Evolutionary conservation across 164 flowering plant genomes (phyloP).

Genomic region (Macadamia integrifolia): DNA sequence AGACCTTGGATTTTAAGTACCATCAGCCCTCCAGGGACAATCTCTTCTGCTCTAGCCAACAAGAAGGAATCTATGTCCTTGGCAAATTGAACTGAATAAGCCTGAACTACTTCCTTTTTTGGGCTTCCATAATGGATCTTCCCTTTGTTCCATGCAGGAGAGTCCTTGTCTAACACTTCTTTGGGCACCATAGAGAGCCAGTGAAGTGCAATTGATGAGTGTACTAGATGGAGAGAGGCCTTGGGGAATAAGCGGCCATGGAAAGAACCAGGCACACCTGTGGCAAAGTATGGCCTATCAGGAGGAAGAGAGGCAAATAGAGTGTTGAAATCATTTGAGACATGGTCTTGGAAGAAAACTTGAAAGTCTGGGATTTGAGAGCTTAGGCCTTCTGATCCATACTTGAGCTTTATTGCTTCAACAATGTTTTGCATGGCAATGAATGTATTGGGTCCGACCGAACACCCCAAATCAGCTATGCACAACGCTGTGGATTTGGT

Average conservation of each 20-base stretch:
- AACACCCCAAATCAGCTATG: slow-evolving; percentile 29
- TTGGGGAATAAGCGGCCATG: slow-evolving; percentile 25
- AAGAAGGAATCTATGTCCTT: slow-evolving; percentile 17
- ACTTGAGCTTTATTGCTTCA: slow-evolving; percentile 18
- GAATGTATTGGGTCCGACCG: slow-evolving; percentile 24
- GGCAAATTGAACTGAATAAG: slow-evolving; percentile 17
- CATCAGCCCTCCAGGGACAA: slow-evolving; percentile 20
- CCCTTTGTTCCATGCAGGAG: slow-evolving; percentile 19
- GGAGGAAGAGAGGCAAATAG: slow-evolving; percentile 17
- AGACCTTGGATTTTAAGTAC: slow-evolving; percentile 7
- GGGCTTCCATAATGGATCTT: slow-evolving; percentile 11
- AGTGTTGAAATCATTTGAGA: slow-evolving; percentile 26
- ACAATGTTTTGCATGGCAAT: slow-evolving; percentile 16
- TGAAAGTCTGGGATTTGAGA: slow-evolving; percentile 17
- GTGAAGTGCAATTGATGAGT: slow-evolving; percentile 23
- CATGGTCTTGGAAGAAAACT: slow-evolving; percentile 24
- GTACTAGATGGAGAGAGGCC: slow-evolving; percentile 17
- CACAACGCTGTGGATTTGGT: neutral
- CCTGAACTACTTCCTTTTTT: slow-evolving; percentile 9
- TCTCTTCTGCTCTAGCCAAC: slow-evolving; percentile 15
- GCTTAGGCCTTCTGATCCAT: neutral
- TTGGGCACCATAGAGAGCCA: slow-evolving; percentile 26
- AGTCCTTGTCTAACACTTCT: slow-evolving; percentile 9
- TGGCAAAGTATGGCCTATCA: slow-evolving; percentile 17
- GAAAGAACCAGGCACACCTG: slow-evolving; percentile 32